Percentiles rank a stretch among this genome's conserved stretches.
Evolutionary conservation across 352 stramenopile genomes (phyloP).

Genomic region (Halophytophthora batemanensis): DNA sequence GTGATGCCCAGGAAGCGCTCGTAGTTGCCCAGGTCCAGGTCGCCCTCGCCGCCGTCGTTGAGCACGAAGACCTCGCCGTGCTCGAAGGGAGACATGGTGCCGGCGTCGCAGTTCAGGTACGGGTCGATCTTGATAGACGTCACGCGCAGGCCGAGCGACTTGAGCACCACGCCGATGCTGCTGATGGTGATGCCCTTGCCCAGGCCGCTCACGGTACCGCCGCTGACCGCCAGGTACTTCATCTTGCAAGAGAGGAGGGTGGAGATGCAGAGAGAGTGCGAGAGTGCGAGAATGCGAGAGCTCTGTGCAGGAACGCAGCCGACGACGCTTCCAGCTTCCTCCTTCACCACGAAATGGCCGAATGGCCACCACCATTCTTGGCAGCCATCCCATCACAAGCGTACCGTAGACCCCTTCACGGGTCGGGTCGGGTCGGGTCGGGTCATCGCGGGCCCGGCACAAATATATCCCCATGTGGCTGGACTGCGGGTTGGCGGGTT

Average conservation of each 20-base stretch:
- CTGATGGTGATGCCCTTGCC: constrained; percentile 99
- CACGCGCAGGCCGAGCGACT: constrained; percentile 93
- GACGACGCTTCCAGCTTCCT: too few relatives aligned
- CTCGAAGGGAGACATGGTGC: constrained; percentile 97
- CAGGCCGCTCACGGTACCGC: constrained; percentile 97
- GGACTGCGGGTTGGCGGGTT: too few relatives aligned
- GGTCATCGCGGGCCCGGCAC: too few relatives aligned
- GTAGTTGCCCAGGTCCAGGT: constrained; percentile 99
- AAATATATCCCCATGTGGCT: too few relatives aligned
- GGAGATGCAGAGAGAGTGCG: neutral
- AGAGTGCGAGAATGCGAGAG: constrained; percentile 1
- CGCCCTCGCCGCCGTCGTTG: constrained; percentile 95
- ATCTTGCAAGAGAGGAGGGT: constrained; percentile 41
- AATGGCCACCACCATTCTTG: too few relatives aligned
- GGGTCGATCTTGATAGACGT: constrained; percentile 99
- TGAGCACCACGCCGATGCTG: constrained; percentile 97
- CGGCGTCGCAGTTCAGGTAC: constrained; percentile 99
- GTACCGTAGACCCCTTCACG: too few relatives aligned
- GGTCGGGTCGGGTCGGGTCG: too few relatives aligned
- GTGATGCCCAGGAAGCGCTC: constrained; percentile 97
- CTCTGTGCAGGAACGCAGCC: too few relatives aligned
- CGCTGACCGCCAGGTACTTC: constrained; percentile 99
- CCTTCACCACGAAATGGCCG: too few relatives aligned
- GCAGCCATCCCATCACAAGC: too few relatives aligned
- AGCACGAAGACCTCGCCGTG: constrained; percentile 98